Percentiles rank a stretch among this genome's conserved stretches.
Evolutionary conservation across 2,329 filamentous ascomycete genomes (phyloP).

Genomic region (Teratosphaeria destructans): DNA sequence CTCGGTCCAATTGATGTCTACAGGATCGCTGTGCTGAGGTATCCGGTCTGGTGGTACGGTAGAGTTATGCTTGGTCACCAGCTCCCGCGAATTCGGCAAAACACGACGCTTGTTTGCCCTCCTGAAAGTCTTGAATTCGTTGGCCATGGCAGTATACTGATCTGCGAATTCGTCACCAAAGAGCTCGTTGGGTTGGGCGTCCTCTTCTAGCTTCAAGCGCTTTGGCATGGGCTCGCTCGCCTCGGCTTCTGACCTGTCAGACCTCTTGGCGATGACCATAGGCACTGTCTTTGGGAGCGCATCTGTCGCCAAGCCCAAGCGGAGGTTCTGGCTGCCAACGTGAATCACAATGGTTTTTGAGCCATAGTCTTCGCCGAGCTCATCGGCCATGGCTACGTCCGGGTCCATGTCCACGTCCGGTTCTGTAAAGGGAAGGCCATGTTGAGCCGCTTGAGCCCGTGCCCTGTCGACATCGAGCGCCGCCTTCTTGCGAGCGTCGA

Average conservation of each 20-base stretch:
- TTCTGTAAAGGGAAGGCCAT: conserved; percentile 28
- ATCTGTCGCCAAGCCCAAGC: conserved; percentile 92
- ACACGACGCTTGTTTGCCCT: conserved; percentile 89
- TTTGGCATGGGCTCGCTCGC: conserved; percentile 70
- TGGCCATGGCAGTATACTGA: conserved; percentile 69
- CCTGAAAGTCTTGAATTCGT: conserved; percentile 83
- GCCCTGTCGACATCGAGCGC: conserved; percentile 83
- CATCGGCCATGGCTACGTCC: conserved; percentile 49
- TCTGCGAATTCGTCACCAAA: conserved; percentile 73
- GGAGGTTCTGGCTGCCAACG: conserved; percentile 86
- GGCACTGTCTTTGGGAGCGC: conserved; percentile 88
- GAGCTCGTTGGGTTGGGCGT: conserved; percentile 60
- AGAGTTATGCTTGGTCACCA: conserved; percentile 89
- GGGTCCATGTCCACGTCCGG: conserved; percentile 25
- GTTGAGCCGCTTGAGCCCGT: conserved; percentile 60
- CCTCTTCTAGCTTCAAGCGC: conserved; percentile 50
- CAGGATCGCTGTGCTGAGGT: conserved; percentile 84
- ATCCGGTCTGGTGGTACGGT: conserved; percentile 77
- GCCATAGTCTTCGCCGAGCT: conserved; percentile 53
- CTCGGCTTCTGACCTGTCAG: conserved; percentile 70
- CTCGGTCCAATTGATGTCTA: conserved; percentile 94
- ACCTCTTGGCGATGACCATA: conserved; percentile 79
- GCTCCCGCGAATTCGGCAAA: conserved; percentile 91
- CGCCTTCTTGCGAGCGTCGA: conserved; percentile 72
- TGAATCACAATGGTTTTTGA: conserved; percentile 94